Evolutionary conservation across 2,329 filamentous ascomycete genomes (phyloP), one percentile per base, ranked within the genome.

Genomic region (Penicillium thymicola): DNA sequence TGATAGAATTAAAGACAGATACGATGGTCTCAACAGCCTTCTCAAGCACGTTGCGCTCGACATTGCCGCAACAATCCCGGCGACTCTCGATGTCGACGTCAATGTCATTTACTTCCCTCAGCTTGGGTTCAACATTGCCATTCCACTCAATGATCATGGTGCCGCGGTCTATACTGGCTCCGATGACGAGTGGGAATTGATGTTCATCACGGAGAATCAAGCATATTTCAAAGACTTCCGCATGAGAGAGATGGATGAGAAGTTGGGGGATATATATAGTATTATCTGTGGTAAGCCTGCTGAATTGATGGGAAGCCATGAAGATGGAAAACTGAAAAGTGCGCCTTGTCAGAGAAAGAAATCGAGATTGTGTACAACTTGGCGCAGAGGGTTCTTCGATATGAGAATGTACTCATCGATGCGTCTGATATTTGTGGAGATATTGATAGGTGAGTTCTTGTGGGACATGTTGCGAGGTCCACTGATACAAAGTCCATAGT

Each of bases 71-170:
- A 79, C 81, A 1, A 77, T 94, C 21, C 88, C 92, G 1, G 78
- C 82, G 57, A 78, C 81, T 18, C 56, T 75, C 5, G 72, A 82
- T 2, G 75, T 79, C 23, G 76, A 80, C 13, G 72, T 88, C 34
- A 92, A 92, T 53, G 95, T 95, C 60, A 88, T 94, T 18, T 96
- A 94, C 70, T 89, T 96, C 59, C 93, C 92, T 0, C 92, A 96
- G 67, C 84, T 97, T 37, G 94, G 94, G 0, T 99, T 97, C 69
- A 82, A 97, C 37, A 89, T 92, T 2, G 86, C 88, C 0, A 86
- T 96, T 16, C 82, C 82, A 2, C 72, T 87, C 4, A 83, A 91
- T 63, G 75, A 79, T 14, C 85, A 82, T 2, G 84, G 85, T 0
- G 76, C 80, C 45, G 82, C 84, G 0, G 76, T 83, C 11, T 92